Evolutionary conservation across 345 rosid species (phyloP).

Genomic region (Cochlearia excelsa): DNA sequence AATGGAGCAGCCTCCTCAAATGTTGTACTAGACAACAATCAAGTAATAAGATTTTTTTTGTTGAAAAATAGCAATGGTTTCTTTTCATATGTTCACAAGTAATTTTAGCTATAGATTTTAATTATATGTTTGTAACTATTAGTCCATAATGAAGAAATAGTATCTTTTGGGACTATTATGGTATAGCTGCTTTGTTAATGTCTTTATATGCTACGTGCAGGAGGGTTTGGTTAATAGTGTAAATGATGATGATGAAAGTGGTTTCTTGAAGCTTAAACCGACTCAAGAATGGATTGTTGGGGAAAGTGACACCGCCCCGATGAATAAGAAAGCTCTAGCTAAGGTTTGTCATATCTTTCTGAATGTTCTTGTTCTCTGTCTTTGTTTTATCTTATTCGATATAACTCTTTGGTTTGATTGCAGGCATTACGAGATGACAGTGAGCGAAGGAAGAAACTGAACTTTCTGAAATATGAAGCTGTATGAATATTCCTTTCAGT

Average conservation of each 20-base stretch:
- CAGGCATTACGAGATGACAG: slow-evolving; percentile 76
- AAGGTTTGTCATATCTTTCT: slow-evolving; percentile 47
- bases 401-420: slow-evolving; percentile 27
- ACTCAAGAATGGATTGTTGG: slow-evolving; percentile 76
- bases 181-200: neutral
- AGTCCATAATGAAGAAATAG: neutral
- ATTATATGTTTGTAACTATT: neutral
- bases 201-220: slow-evolving; percentile 35
- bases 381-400: slow-evolving; percentile 16
- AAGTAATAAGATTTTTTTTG: slow-evolving; percentile 3
- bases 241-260: slow-evolving; percentile 58
- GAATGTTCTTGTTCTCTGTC: neutral
- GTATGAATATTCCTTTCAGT: slow-evolving; percentile 52
- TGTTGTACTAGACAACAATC: slow-evolving; percentile 18
- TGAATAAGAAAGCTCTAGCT: slow-evolving; percentile 60
- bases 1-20: slow-evolving; percentile 24
- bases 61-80: neutral
- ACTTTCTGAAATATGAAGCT: slow-evolving; percentile 85
- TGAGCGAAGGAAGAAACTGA: slow-evolving; percentile 79
- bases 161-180: neutral
- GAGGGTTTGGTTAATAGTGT: slow-evolving; percentile 29
- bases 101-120: neutral
- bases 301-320: slow-evolving; percentile 58
- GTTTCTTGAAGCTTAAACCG: slow-evolving; percentile 69
- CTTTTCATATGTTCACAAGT: neutral